These are phyloP conservation scores for Golovinomyces cichoracearum DNA, from an alignment of 2,329 filamentous ascomycete genomes.

Conservation along the genomic window DNA sequence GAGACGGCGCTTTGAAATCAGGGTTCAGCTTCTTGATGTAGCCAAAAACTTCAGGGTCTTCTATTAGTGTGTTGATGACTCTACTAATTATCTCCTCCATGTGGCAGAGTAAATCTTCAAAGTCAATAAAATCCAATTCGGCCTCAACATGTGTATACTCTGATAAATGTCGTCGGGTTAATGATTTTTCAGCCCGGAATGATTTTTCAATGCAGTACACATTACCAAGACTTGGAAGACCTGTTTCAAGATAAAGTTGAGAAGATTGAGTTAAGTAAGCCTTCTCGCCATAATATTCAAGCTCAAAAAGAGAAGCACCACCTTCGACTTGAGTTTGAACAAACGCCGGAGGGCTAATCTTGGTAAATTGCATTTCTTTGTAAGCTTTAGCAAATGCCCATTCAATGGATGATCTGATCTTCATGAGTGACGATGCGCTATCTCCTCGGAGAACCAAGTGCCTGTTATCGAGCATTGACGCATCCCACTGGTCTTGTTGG, in stretches of 20 bases:
- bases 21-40: constrained; percentile 77
- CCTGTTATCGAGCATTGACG: constrained; percentile 31
- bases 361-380: constrained; percentile 34
- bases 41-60: constrained; percentile 43
- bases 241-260: constrained; percentile 92
- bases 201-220: constrained; percentile 98
- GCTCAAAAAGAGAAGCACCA: constrained; percentile 34
- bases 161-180: constrained; percentile 78
- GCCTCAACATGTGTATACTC: constrained; percentile 96
- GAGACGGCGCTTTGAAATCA: constrained; percentile 51
- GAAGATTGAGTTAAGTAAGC: constrained; percentile 92
- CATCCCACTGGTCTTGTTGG: constrained; percentile 33
- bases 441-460: constrained; percentile 47
- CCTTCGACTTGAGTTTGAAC: constrained; percentile 67
- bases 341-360: constrained; percentile 49
- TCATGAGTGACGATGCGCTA: constrained; percentile 39
- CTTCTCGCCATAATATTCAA: constrained; percentile 44
- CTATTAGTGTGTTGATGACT: constrained; percentile 42
- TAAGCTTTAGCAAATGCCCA: constrained; percentile 42
- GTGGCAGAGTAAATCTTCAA: constrained; percentile 66
- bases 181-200: constrained; percentile 88
- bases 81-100: constrained; percentile 48
- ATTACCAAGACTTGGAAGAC: constrained; percentile 67
- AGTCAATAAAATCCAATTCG: constrained; percentile 86
- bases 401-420: constrained; percentile 42